Evolutionary conservation across 2,329 filamentous ascomycete species (phyloP).

Genomic region (Metarhizium guizhouense): DNA sequence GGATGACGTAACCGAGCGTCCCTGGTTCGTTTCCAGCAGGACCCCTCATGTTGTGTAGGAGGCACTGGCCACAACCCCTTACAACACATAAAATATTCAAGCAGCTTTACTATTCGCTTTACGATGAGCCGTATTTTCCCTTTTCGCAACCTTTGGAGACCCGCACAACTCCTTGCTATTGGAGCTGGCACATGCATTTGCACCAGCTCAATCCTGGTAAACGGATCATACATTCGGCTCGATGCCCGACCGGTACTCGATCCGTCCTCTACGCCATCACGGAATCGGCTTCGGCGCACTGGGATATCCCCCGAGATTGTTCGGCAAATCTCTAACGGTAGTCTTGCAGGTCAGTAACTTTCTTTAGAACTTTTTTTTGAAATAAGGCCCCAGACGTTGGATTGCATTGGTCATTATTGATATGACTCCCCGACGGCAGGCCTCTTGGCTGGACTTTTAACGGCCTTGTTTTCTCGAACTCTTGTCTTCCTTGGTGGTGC

Average conservation of each 20-base stretch:
- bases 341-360: slow-evolving; percentile 36
- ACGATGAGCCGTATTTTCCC: neutral
- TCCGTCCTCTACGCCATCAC: neutral
- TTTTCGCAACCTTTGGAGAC: neutral
- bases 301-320: slow-evolving; percentile 24
- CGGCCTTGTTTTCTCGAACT: slow-evolving; percentile 63
- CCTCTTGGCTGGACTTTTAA: slow-evolving; percentile 52
- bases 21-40: too few relatives aligned
- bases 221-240: slow-evolving; percentile 17
- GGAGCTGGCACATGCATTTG: slow-evolving; percentile 20
- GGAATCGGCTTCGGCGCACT: neutral
- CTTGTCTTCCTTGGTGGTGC: slow-evolving; percentile 60
- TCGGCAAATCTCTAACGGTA: slow-evolving; percentile 44
- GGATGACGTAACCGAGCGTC: too few relatives aligned
- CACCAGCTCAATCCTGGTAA: slow-evolving; percentile 14
- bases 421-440: slow-evolving; percentile 30
- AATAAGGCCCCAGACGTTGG: neutral
- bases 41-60: too few relatives aligned
- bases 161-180: slow-evolving; percentile 13
- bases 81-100: too few relatives aligned
- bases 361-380: neutral
- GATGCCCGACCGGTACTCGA: slow-evolving; percentile 15
- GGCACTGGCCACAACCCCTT: too few relatives aligned
- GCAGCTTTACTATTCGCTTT: neutral
- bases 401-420: neutral